Base-by-base conservation (phyloP, 495 filamentous ascomycete species). In the Aspergillus olivimuriae region DNA sequence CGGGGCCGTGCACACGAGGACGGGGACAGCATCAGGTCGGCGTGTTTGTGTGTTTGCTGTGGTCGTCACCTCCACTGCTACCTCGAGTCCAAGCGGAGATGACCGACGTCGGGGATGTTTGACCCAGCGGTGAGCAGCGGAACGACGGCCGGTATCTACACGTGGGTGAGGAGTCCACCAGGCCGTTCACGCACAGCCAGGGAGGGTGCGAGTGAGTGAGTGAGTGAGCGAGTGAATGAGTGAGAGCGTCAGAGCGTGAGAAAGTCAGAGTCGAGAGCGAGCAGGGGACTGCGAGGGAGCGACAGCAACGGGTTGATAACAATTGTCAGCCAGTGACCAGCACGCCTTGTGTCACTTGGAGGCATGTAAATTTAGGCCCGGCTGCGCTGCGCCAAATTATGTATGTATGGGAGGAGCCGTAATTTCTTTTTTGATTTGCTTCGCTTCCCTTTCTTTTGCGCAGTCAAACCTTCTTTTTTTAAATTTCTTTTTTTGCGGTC, bases 21-120 rank as follows among this genome's bases (percentile, higher is more conserved):
- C 8, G 52, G 49, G 11, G 55, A 51, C 21, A 56, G 39, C 61
- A 65, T 67, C 24, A 26, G 38, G 41, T 7, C 34, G 21, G n/a
- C n/a, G n/a, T n/a, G n/a, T n/a, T n/a, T n/a, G n/a, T n/a, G n/a
- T n/a, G n/a, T n/a, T n/a, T n/a, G n/a, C n/a, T n/a, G n/a, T n/a
- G n/a, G n/a, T n/a, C n/a, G n/a, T n/a, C n/a, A n/a, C n/a, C n/a
- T n/a, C n/a, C n/a, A n/a, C n/a, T n/a, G n/a, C n/a, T n/a, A n/a
- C n/a, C n/a, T n/a, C n/a, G n/a, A n/a, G n/a, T n/a, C n/a, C n/a
- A n/a, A n/a, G n/a, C n/a, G n/a, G n/a, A n/a, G n/a, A n/a, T n/a
- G n/a, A n/a, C n/a, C n/a, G n/a, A n/a, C n/a, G n/a, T n/a, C n/a
- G n/a, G n/a, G n/a, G n/a, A n/a, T n/a, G n/a, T n/a, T n/a, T n/a